Conservation (phyloP, 768 basidiomycete species). For the Boletellus sp. region DNA sequence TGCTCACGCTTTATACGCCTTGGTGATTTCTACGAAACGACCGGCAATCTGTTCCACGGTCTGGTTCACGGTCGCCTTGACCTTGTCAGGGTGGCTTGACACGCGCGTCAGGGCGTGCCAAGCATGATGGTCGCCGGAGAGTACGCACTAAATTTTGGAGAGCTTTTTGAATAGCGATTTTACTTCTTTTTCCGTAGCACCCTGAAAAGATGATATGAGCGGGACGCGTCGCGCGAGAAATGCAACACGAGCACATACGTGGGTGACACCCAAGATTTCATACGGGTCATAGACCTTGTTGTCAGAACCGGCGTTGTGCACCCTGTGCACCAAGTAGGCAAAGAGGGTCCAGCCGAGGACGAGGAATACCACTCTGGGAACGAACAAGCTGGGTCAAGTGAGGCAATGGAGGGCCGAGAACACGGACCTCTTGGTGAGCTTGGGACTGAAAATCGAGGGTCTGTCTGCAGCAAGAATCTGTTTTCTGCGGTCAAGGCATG, state of each 20-base stretch:
- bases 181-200: conserved; percentile 80
- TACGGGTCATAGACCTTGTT: conserved; percentile 89
- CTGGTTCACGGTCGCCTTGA: conserved; percentile 73
- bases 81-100: conserved; percentile 93
- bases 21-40: conserved; percentile 89
- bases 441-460: conserved; percentile 48
- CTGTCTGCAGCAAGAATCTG: conserved; percentile 39
- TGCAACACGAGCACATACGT: conserved; percentile 33
- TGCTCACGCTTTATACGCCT: conserved; percentile 91
- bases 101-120: not conserved
- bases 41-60: conserved; percentile 84
- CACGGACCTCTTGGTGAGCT: conserved; percentile 49
- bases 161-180: conserved; percentile 94
- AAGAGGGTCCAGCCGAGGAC: conserved; percentile 72
- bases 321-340: conserved; percentile 63
- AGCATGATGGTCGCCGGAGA: not conserved
- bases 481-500: conserved; percentile 55
- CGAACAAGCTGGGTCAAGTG: not conserved
- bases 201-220: conserved; percentile 36
- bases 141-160: conserved; percentile 74
- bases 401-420: not conserved
- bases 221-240: not conserved
- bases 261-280: conserved; percentile 78
- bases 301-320: conserved; percentile 50
- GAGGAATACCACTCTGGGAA: conserved; percentile 53